phyloP scores from a whole-genome alignment of 352 stramenopile species.

The Aphanomyces cochlioides region DNA sequence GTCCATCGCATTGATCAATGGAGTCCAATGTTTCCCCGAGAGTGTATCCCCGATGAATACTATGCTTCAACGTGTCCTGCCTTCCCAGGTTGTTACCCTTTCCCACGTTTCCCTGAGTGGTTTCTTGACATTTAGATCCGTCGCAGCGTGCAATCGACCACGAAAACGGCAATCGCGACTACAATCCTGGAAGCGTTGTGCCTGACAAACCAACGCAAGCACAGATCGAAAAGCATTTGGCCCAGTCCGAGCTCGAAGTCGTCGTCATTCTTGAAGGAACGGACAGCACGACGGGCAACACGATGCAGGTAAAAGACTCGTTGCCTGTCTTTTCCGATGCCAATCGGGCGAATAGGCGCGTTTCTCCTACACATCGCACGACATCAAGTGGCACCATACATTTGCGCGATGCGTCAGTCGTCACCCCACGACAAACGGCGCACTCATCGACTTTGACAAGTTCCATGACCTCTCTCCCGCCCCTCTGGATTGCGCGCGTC shows the following conservation, averaged over 20 bases:
- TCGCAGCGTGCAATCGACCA: constrained; percentile 69
- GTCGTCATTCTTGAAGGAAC: constrained; percentile 80
- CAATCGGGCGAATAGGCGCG: constrained; percentile 6
- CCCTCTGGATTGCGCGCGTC: constrained; percentile 29
- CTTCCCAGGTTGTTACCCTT: constrained; percentile 40
- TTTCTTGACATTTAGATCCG: constrained; percentile 39
- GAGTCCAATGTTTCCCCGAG: constrained; percentile 74
- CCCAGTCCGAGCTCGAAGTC: constrained; percentile 67
- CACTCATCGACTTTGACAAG: constrained; percentile 78
- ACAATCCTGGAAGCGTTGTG: constrained; percentile 26
- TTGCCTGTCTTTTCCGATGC: not conserved
- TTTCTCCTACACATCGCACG: constrained; percentile 72
- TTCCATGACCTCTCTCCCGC: constrained; percentile 73
- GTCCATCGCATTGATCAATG: constrained; percentile 82
- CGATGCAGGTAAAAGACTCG: constrained; percentile 53
- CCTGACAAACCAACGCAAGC: constrained; percentile 43
- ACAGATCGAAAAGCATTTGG: constrained; percentile 71
- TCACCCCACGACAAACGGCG: constrained; percentile 37
- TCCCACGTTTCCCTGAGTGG: not conserved
- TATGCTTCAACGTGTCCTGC: constrained; percentile 51
- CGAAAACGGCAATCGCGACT: constrained; percentile 80
- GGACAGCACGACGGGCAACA: constrained; percentile 81
- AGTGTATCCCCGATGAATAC: constrained; percentile 49
- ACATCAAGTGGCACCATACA: constrained; percentile 75
- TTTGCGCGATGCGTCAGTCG: constrained; percentile 75